Percentiles rank a stretch among this genome's conserved stretches.
Conservation (phyloP, 306 rosid species). For the Cucurbita ficifolia region DNA sequence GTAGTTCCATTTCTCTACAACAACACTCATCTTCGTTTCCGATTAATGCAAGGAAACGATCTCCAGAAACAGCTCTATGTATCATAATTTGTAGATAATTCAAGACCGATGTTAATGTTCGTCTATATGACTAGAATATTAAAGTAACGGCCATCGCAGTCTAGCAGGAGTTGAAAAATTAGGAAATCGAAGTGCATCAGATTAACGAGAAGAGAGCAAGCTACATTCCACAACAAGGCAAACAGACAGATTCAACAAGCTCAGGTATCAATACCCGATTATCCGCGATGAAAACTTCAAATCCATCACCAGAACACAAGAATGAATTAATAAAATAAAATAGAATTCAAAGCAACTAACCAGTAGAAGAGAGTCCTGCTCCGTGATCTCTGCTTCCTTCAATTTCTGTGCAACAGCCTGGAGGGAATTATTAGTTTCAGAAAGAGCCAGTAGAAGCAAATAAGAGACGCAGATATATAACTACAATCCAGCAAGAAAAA, state of each 20-base stretch:
- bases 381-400: constrained; percentile 85
- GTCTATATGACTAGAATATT: not conserved
- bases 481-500: constrained; percentile 6
- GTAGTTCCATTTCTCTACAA: not conserved
- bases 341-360: constrained; percentile 28
- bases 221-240: not conserved
- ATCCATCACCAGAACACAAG: not conserved
- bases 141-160: not conserved
- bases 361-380: constrained; percentile 96
- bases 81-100: not conserved
- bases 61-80: not conserved
- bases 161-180: not conserved
- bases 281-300: constrained; percentile 6
- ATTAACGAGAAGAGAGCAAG: not conserved
- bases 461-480: not conserved
- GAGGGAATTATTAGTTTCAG: not conserved
- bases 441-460: not conserved
- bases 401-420: constrained; percentile 81
- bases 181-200: not conserved
- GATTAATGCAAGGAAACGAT: not conserved
- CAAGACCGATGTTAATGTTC: not conserved
- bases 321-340: not conserved
- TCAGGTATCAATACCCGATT: not conserved
- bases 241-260: not conserved
- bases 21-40: not conserved